Base-by-base conservation (phyloP, 495 filamentous ascomycete species). In the Penicillium steckii region DNA sequence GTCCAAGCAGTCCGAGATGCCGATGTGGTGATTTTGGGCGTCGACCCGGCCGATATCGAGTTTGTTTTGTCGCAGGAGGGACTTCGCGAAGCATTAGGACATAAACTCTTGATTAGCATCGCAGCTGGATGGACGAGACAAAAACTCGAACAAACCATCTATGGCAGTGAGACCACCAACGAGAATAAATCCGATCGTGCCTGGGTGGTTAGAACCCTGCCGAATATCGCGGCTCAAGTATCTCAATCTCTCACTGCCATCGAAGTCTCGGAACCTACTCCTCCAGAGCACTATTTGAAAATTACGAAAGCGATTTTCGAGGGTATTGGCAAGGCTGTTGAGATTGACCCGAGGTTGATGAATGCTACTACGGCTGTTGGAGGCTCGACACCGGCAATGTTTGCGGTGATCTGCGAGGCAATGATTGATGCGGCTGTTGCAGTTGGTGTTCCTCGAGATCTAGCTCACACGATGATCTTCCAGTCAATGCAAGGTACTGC, bases 381-480 rank as follows among this genome's bases (percentile, higher is more conserved):
- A 2, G 73, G 73, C 0, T 75, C 72, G 0, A 72, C 69, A 0
- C 68, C 73, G 10, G 69, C 72, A 3, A 75, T 75, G 47, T 69
- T 75, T n/a, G 73, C 73, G 0, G 56, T 78, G 0, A 69, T 75
- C 21, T 61, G 67, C 24, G 74, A 78, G 46, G 72, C 67, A 1
- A 58, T 76, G 51, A 61, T 73, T 12, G 74, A 78, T 52, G 74
- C 67, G 0, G 72, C 72, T 3, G 73, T 78, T 23, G 73, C 73
- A 12, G 67, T 75, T 19, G 74, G 74, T 8, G 44, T 78, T 29
- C 70, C 67, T 21, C 53, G 74, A 24, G 61, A 65, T n/a, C 45
- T 72, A 45, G 73, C 74, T 8, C 64, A 68, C 42, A 61, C 60
- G 9, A 72, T 71, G 65, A 65, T 69, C 12, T 63, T 65, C 19